Evolutionary conservation across 805 yeast genomes (phyloP).

Genomic region (Metschnikowia continentalis): DNA sequence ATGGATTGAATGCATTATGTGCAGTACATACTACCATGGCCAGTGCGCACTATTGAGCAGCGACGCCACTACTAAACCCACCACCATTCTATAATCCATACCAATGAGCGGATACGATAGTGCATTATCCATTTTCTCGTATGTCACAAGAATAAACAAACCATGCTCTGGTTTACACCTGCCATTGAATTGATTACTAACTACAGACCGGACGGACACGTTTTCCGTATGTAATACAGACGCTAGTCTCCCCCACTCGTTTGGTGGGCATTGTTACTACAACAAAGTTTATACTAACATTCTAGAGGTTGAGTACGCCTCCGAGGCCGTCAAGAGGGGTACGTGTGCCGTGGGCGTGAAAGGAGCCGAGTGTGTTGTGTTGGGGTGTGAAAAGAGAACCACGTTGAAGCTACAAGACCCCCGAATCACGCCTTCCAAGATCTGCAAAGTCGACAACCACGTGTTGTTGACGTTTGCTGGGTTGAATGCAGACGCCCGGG

Average conservation of each 20-base stretch:
- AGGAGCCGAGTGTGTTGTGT: slow-evolving; percentile 81
- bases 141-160: slow-evolving; percentile 32
- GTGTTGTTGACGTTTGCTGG: slow-evolving; percentile 94
- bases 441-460: slow-evolving; percentile 86
- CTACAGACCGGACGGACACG: slow-evolving; percentile 95
- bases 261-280: background rate
- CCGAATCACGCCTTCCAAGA: slow-evolving; percentile 91
- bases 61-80: slow-evolving; percentile 7
- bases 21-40: slow-evolving; percentile 1
- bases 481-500: slow-evolving; percentile 95
- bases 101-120: slow-evolving; percentile 98
- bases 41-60: slow-evolving; percentile 6
- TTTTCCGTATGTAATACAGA: slow-evolving; percentile 62
- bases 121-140: slow-evolving; percentile 95
- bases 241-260: background rate
- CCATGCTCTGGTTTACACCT: too few relatives aligned
- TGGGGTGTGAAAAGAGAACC: slow-evolving; percentile 95
- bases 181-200: slow-evolving; percentile 24
- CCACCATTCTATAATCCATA: background rate
- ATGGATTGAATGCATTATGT: background rate
- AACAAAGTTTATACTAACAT: slow-evolving; percentile 26
- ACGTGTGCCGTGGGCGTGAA: slow-evolving; percentile 97
- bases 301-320: slow-evolving; percentile 89
- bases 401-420: slow-evolving; percentile 95
- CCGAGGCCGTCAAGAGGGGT: slow-evolving; percentile 97